These are phyloP conservation scores for Seiridium unicorne DNA, from an alignment of 2,329 filamentous ascomycete genomes.

Conservation along the genomic window DNA sequence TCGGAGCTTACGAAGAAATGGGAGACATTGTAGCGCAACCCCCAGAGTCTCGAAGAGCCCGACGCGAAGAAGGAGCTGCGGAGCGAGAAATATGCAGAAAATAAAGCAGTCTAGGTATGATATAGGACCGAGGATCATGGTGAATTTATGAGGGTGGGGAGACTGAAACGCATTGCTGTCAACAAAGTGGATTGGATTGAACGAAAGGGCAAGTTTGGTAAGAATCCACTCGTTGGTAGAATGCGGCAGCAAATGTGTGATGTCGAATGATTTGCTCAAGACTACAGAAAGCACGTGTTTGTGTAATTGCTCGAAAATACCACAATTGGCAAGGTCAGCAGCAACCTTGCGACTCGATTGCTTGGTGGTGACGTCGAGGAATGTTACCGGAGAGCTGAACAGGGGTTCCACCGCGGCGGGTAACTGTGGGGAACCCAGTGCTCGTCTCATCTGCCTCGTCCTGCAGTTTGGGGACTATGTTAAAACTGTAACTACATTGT, in stretches of 20 bases:
- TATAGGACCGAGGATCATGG: constrained; percentile 72
- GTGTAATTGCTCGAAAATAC: background rate
- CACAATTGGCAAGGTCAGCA: background rate
- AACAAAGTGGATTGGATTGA: background rate
- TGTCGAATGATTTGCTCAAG: background rate
- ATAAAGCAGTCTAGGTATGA: constrained; percentile 74
- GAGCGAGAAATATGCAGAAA: constrained; percentile 69
- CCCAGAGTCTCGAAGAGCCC: constrained; percentile 58
- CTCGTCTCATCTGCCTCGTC: too few relatives aligned
- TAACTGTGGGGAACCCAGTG: too few relatives aligned
- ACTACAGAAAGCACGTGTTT: background rate
- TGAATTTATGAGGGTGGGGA: constrained; percentile 8
- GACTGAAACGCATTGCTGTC: background rate
- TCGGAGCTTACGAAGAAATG: constrained; percentile 61
- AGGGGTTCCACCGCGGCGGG: background rate
- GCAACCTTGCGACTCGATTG: background rate
- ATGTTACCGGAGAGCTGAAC: background rate
- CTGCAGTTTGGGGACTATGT: too few relatives aligned
- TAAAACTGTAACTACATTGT: too few relatives aligned
- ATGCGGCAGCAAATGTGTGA: background rate
- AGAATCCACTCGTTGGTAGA: background rate
- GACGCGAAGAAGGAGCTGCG: constrained; percentile 68
- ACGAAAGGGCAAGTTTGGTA: background rate
- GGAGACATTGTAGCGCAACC: constrained; percentile 61
- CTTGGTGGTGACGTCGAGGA: background rate